A percentile compares a stretch with the other conserved stretches of the same genome.
Evolutionary conservation across 306 rosid genomes (phyloP).

Genomic region (Datisca glomerata): DNA sequence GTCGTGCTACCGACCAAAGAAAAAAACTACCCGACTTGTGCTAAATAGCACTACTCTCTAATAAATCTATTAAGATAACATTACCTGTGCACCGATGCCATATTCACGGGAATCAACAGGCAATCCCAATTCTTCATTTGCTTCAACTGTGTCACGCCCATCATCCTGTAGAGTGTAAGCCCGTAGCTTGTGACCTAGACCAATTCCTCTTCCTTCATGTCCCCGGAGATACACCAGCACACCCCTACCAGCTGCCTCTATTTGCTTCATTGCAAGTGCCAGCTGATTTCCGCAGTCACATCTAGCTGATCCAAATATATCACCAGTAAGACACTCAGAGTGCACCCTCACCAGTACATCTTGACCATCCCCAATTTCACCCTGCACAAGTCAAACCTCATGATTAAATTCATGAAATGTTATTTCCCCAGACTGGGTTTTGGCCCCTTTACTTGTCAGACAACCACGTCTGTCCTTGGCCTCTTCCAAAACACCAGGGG

Average conservation of each 20-base stretch:
- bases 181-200: slow-evolving; percentile 91
- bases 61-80: background rate
- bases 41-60: no score
- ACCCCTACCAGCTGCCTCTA: slow-evolving; percentile 93
- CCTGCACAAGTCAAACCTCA: slow-evolving; percentile 32
- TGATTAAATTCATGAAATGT: no score
- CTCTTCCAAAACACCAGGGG: no score
- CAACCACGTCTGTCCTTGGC: no score
- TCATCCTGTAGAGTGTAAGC: slow-evolving; percentile 84
- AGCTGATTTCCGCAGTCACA: slow-evolving; percentile 93
- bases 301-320: slow-evolving; percentile 91
- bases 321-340: slow-evolving; percentile 97
- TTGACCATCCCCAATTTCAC: slow-evolving; percentile 83
- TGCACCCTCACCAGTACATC: slow-evolving; percentile 91
- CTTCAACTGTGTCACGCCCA: slow-evolving; percentile 86
- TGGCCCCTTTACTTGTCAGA: no score
- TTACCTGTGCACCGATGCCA: slow-evolving; percentile 96
- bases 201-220: slow-evolving; percentile 96
- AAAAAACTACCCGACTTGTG: no score
- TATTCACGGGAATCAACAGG: slow-evolving; percentile 95
- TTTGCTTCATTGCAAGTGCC: slow-evolving; percentile 85
- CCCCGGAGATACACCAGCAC: slow-evolving; percentile 86
- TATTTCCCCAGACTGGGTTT: no score
- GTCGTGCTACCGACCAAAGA: no score
- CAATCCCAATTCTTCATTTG: slow-evolving; percentile 87